Conservation (phyloP, 1,284 basidiomycete species). For the Cryptococcus wingfieldii region DNA sequence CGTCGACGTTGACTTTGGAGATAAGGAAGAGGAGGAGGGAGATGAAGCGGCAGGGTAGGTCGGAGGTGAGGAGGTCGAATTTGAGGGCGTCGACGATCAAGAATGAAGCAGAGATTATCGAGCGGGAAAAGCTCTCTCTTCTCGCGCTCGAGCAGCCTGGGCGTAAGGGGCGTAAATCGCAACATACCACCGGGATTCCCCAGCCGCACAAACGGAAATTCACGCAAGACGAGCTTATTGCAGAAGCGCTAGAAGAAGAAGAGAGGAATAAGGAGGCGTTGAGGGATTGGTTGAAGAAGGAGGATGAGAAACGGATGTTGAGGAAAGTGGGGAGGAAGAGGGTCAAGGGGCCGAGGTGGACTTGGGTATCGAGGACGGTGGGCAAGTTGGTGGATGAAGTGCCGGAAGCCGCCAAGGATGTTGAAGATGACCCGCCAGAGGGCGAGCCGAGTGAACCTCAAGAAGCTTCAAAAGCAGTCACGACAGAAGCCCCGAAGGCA, state of each 20-base stretch:
- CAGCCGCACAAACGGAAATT: constrained; percentile 23
- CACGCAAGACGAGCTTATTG: constrained; percentile 54
- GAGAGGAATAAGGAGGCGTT: constrained; percentile 53
- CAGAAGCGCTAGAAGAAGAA: constrained; percentile 53
- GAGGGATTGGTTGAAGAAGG: constrained; percentile 50
- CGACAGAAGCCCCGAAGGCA: neutral
- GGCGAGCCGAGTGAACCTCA: neutral
- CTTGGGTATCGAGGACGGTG: constrained; percentile 50
- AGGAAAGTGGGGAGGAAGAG: constrained; percentile 48
- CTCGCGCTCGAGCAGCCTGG: neutral
- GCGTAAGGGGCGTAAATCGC: constrained; percentile 31
- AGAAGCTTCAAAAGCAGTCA: neutral
- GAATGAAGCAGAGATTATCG: constrained; percentile 21
- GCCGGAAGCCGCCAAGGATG: constrained; percentile 3
- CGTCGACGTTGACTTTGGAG: constrained; percentile 41
- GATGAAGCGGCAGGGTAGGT: constrained; percentile 31
- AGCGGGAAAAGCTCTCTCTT: neutral
- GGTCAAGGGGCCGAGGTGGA: constrained; percentile 52
- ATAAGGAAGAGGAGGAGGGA: constrained; percentile 38
- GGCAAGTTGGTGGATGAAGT: constrained; percentile 35
- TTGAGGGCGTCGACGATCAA: constrained; percentile 40
- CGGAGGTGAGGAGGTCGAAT: constrained; percentile 35
- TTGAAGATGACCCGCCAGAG: neutral
- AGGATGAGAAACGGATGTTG: constrained; percentile 51
- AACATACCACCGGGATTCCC: constrained; percentile 30